Evolutionary conservation across 148 eudicot genomes (phyloP).

Genomic region (Vaccinium darrowii): DNA sequence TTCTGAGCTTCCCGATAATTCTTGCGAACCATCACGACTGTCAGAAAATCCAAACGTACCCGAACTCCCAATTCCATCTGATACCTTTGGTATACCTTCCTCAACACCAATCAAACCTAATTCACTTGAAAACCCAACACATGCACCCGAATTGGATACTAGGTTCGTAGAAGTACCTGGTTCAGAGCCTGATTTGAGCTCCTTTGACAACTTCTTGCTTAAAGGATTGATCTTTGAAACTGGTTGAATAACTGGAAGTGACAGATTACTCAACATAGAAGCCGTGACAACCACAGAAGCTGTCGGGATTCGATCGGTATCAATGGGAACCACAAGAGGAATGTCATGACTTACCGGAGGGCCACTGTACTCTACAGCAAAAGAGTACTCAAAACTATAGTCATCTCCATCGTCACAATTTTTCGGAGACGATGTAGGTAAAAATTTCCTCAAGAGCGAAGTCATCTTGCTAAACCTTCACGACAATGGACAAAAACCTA

Average conservation of each 20-base stretch:
- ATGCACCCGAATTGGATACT: neutral
- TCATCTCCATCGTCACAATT: constrained; percentile 25
- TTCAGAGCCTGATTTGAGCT: constrained; percentile 15
- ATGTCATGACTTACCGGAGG: constrained; percentile 49
- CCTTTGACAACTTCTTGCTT: constrained; percentile 15
- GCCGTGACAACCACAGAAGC: constrained; percentile 47
- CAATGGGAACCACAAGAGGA: constrained; percentile 62
- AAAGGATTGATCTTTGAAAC: constrained; percentile 27
- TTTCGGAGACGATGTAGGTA: constrained; percentile 31
- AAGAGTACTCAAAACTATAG: constrained; percentile 55
- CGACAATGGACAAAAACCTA: neutral
- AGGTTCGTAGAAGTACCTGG: neutral
- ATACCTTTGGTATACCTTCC: constrained; percentile 14
- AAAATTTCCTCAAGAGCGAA: constrained; percentile 37
- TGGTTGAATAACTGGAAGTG: constrained; percentile 63
- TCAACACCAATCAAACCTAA: constrained; percentile 10
- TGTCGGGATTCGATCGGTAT: constrained; percentile 50
- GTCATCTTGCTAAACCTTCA: constrained; percentile 33
- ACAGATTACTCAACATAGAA: constrained; percentile 32
- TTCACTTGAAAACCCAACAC: constrained; percentile 14
- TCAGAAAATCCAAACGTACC: constrained; percentile 65
- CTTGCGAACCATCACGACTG: constrained; percentile 49
- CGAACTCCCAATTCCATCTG: constrained; percentile 45
- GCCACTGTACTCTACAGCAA: constrained; percentile 76
- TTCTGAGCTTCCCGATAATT: constrained; percentile 59